A percentile compares a stretch with the other conserved stretches of the same genome.
These are phyloP conservation scores for Chalciporus pseudorubinellus DNA, from an alignment of 768 basidiomycete species.

Conservation along the genomic window DNA sequence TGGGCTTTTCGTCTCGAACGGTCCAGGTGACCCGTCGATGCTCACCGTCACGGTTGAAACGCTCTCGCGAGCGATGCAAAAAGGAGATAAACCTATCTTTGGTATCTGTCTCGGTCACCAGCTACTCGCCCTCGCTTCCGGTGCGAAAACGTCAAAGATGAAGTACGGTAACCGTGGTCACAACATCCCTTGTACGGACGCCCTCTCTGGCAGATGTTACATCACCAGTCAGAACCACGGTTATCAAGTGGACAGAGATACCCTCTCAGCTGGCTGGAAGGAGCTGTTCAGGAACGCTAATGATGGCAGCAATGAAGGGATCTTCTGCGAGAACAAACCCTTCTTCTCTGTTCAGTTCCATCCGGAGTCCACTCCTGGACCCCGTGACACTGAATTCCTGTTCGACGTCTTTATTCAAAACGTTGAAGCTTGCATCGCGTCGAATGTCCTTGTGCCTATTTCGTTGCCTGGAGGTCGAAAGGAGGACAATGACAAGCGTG, in stretches of 20 bases:
- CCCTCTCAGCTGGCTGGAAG: conserved; percentile 84
- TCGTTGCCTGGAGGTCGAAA: conserved; percentile 76
- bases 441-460: conserved; percentile 54
- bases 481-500: conserved; percentile 74
- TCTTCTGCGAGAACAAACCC: conserved; percentile 88
- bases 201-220: conserved; percentile 92
- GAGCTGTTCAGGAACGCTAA: conserved; percentile 96
- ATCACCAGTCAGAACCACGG: conserved; percentile 99
- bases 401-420: conserved; percentile 97
- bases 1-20: conserved; percentile 95
- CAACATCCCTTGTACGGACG: conserved; percentile 96
- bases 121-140: conserved; percentile 90
- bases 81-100: conserved; percentile 84
- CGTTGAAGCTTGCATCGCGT: conserved; percentile 68
- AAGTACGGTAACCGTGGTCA: conserved; percentile 99
- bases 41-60: conserved; percentile 68
- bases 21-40: conserved; percentile 94
- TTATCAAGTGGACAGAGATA: conserved; percentile 83
- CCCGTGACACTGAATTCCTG: conserved; percentile 96
- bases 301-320: conserved; percentile 96
- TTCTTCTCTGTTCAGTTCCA: conserved; percentile 99
- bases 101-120: conserved; percentile 99
- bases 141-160: conserved; percentile 96
- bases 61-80: conserved; percentile 64
- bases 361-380: conserved; percentile 95